These are phyloP conservation scores for Parastagonospora avenae DNA, from an alignment of 2,329 filamentous ascomycete genomes.

Conservation along the genomic window DNA sequence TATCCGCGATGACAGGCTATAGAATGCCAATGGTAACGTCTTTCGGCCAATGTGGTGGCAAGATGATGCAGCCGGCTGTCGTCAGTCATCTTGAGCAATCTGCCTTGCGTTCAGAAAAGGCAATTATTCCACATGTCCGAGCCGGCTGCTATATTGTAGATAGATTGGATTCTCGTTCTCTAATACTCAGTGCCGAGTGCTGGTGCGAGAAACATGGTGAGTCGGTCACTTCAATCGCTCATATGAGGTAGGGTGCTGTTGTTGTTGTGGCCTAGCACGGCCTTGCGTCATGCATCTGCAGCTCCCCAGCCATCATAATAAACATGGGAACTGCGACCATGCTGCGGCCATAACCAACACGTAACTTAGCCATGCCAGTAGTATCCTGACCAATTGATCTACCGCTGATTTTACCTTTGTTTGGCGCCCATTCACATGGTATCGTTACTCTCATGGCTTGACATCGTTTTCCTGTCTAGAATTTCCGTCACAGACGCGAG, in stretches of 20 bases:
- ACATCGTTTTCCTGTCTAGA: constrained; percentile 9
- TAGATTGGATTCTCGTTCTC: constrained; percentile 29
- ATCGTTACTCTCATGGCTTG: constrained; percentile 21
- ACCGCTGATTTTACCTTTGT: constrained; percentile 26
- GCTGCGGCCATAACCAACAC: constrained; percentile 27
- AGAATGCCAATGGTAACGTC: constrained; percentile 23
- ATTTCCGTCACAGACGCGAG: too few relatives aligned
- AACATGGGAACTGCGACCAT: constrained; percentile 40
- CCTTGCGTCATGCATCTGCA: constrained; percentile 35
- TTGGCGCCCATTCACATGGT: constrained; percentile 19
- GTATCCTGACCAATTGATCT: constrained; percentile 36
- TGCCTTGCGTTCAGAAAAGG: constrained; percentile 35
- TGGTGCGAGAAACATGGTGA: constrained; percentile 17
- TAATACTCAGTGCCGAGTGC: constrained; percentile 12
- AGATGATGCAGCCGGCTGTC: constrained; percentile 36
- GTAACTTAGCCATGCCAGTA: constrained; percentile 36
- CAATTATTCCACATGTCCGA: constrained; percentile 32
- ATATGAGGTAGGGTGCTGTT: constrained; percentile 33
- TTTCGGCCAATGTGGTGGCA: constrained; percentile 39
- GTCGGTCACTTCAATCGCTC: constrained; percentile 22
- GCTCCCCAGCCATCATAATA: constrained; percentile 40
- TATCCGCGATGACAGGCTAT: constrained; percentile 33
- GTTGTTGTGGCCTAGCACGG: constrained; percentile 29
- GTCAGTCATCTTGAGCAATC: constrained; percentile 32
- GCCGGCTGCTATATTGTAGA: constrained; percentile 33